Evolutionary conservation across 2,329 filamentous ascomycete genomes (phyloP).

Genomic region (Cryphonectria parasitica): DNA sequence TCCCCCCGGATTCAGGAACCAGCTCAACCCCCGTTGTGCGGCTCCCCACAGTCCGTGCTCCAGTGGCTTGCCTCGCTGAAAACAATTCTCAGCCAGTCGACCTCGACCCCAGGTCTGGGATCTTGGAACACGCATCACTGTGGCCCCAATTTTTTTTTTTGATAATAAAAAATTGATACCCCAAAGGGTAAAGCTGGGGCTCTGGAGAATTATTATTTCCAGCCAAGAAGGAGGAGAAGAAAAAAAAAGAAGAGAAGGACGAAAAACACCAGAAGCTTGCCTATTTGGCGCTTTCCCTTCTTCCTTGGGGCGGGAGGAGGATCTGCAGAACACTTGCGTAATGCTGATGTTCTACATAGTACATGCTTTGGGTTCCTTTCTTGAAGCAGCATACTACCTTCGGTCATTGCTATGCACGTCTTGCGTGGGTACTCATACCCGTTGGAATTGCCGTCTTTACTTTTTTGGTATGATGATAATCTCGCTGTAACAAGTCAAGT

Average conservation of each 20-base stretch:
- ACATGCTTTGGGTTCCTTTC: too few relatives aligned
- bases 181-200: slow-evolving; percentile 1
- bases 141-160: too few relatives aligned
- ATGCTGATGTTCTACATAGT: not conserved
- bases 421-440: too few relatives aligned
- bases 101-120: slow-evolving; percentile 10
- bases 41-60: slow-evolving; percentile 16
- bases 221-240: too few relatives aligned
- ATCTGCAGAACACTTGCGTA: not conserved
- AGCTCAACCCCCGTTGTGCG: slow-evolving; percentile 8
- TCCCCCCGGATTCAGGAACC: slow-evolving; percentile 15
- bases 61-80: not conserved
- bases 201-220: not conserved
- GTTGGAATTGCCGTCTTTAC: too few relatives aligned
- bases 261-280: too few relatives aligned
- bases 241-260: too few relatives aligned
- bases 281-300: too few relatives aligned
- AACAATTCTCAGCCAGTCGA: slow-evolving; percentile 16
- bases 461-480: not conserved
- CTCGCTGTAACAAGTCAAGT: not conserved
- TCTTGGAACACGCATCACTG: not conserved
- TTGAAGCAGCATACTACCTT: too few relatives aligned
- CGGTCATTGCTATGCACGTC: too few relatives aligned
- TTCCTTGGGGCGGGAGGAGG: not conserved
- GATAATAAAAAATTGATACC: not conserved